Evolutionary conservation across 176 grass and related monocot genomes (phyloP).

Genomic region (Oryza rufipogon): DNA sequence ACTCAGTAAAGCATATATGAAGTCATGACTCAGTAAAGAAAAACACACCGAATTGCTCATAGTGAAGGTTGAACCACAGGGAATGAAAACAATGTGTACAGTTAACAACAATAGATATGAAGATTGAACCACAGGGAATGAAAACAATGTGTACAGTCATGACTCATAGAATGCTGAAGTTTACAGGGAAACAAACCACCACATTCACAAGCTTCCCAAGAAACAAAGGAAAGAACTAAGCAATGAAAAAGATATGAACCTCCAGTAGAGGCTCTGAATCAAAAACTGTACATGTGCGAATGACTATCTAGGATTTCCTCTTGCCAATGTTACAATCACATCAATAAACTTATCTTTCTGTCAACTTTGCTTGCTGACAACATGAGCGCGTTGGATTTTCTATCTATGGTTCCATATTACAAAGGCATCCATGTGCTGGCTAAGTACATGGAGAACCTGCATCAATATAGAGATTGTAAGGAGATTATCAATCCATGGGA

Average conservation of each 20-base stretch:
- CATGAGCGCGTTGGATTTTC: not conserved
- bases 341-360: not conserved
- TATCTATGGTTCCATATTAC: not conserved
- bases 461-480: not conserved
- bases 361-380: not conserved
- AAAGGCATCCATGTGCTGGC: not conserved
- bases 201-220: constrained; percentile 5
- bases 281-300: constrained; percentile 40
- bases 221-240: constrained; percentile 24
- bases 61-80: not conserved
- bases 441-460: not conserved
- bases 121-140: not conserved
- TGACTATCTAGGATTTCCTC: constrained; percentile 20
- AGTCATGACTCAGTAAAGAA: too few relatives aligned
- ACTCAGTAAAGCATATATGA: too few relatives aligned
- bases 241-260: constrained; percentile 29
- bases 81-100: too few relatives aligned
- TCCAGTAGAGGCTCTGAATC: constrained; percentile 12
- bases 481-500: constrained; percentile 9
- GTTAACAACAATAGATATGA: too few relatives aligned
- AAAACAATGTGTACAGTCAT: not conserved
- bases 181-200: not conserved
- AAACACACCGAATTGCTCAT: not conserved
- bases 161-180: constrained; percentile 2
- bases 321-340: constrained; percentile 27